Evolutionary conservation across 202 grass and related monocot genomes (phyloP).

Genomic region (Panicum hallii): DNA sequence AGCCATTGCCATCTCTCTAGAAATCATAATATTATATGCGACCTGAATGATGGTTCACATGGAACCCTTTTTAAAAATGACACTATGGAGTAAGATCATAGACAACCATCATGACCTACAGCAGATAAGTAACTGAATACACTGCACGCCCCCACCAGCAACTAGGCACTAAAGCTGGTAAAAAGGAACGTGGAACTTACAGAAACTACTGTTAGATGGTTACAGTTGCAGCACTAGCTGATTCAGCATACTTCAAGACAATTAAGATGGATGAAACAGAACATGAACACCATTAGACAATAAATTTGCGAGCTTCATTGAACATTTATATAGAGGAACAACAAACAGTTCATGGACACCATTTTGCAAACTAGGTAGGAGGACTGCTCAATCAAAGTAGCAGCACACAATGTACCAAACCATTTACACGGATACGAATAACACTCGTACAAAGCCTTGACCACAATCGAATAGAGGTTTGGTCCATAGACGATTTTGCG

Average conservation of each 20-base stretch:
- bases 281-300: conserved; percentile 17
- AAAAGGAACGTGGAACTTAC: conserved; percentile 30
- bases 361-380: conserved; percentile 45
- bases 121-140: conserved; percentile 54
- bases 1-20: conserved; percentile 39
- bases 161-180: conserved; percentile 39
- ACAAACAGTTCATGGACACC: conserved; percentile 36
- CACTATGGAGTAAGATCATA: conserved; percentile 27
- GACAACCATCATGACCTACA: conserved; percentile 63
- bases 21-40: conserved; percentile 53
- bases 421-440: conserved; percentile 68
- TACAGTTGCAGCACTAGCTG: background rate
- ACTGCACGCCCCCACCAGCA: conserved; percentile 53
- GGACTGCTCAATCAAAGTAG: conserved; percentile 45
- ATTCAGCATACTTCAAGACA: conserved; percentile 12
- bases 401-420: conserved; percentile 44
- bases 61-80: conserved; percentile 48
- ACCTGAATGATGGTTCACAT: conserved; percentile 59
- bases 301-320: conserved; percentile 50
- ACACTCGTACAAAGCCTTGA: conserved; percentile 48
- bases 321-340: conserved; percentile 42
- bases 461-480: conserved; percentile 55
- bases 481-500: conserved; percentile 41
- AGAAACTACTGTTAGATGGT: conserved; percentile 22
- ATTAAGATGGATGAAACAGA: conserved; percentile 31